Conservation (phyloP, 306 rosid genomes). For the Morella rubra region DNA sequence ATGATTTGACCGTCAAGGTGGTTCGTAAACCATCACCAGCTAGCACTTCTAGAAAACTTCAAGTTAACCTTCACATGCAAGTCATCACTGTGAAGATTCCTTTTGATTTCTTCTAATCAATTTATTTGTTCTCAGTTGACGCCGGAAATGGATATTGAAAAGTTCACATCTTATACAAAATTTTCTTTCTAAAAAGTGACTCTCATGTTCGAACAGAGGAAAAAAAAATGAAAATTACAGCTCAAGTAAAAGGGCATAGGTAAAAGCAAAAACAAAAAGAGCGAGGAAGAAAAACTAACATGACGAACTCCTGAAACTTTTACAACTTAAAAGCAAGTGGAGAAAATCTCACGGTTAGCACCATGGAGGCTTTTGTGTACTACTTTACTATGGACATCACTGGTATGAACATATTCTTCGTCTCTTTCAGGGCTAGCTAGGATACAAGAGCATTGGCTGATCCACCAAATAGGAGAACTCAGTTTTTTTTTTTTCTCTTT, state of each 20-base stretch:
- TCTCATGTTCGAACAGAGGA: neutral
- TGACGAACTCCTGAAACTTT: neutral
- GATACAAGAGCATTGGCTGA: conserved; percentile 26
- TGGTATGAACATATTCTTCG: conserved; percentile 3
- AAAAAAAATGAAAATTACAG: neutral
- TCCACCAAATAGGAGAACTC: neutral
- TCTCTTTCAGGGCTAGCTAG: conserved; percentile 25
- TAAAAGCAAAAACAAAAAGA: neutral
- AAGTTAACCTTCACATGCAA: too few relatives aligned
- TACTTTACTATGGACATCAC: conserved; percentile 1
- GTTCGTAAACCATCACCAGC: too few relatives aligned
- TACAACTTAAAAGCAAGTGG: conserved; percentile 12
- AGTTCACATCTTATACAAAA: too few relatives aligned
- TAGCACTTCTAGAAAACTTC: too few relatives aligned
- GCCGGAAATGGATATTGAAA: too few relatives aligned
- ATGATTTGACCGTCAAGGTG: too few relatives aligned
- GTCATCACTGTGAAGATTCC: too few relatives aligned
- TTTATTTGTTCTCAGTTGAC: too few relatives aligned
- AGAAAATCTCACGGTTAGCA: conserved; percentile 26
- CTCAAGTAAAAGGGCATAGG: too few relatives aligned
- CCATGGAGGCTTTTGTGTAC: conserved; percentile 17
- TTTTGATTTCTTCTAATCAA: too few relatives aligned
- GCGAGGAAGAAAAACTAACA: neutral
- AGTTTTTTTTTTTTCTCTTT: neutral
- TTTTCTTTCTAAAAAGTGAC: too few relatives aligned